Evolutionary conservation across 2,329 filamentous ascomycete genomes (phyloP).

Genomic region (Aspergillus sp.): DNA sequence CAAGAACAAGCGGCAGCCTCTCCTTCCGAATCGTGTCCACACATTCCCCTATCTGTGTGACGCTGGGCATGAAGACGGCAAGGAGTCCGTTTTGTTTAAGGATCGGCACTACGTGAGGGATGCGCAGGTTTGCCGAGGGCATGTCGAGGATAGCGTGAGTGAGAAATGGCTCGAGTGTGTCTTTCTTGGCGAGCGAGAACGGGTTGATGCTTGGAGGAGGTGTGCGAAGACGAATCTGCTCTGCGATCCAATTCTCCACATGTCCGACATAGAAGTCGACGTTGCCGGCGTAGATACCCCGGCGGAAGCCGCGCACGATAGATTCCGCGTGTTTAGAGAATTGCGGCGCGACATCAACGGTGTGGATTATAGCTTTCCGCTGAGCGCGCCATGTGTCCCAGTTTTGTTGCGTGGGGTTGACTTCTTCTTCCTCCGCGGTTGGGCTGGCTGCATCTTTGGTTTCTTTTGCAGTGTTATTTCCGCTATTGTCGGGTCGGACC

Average conservation of each 20-base stretch:
- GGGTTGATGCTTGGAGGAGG: conserved; percentile 14
- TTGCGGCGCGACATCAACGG: conserved; percentile 67
- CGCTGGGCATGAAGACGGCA: conserved; percentile 74
- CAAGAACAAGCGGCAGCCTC: conserved; percentile 57
- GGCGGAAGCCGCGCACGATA: conserved; percentile 68
- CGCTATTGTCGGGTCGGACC: conserved; percentile 27
- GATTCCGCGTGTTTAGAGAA: conserved; percentile 68
- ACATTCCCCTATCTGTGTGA: conserved; percentile 76
- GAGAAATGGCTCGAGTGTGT: conserved; percentile 62
- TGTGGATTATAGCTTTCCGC: conserved; percentile 74
- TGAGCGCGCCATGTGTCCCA: conserved; percentile 54
- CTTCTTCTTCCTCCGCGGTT: conserved; percentile 10
- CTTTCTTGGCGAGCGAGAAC: conserved; percentile 24
- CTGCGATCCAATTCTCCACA: conserved; percentile 65
- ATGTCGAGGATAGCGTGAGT: conserved; percentile 75
- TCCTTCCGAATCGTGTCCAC: conserved; percentile 59
- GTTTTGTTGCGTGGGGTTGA: conserved; percentile 33
- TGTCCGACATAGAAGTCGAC: conserved; percentile 75
- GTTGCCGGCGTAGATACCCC: conserved; percentile 70
- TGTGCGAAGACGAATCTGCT: conserved; percentile 51
- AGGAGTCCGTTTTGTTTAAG: conserved; percentile 68
- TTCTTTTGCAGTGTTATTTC: conserved; percentile 16
- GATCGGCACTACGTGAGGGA: conserved; percentile 53
- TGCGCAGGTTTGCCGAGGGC: conserved; percentile 62
- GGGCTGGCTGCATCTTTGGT: conserved; percentile 6